Base-by-base conservation (phyloP, 805 yeast species). In the Ogataea paraovalis region DNA sequence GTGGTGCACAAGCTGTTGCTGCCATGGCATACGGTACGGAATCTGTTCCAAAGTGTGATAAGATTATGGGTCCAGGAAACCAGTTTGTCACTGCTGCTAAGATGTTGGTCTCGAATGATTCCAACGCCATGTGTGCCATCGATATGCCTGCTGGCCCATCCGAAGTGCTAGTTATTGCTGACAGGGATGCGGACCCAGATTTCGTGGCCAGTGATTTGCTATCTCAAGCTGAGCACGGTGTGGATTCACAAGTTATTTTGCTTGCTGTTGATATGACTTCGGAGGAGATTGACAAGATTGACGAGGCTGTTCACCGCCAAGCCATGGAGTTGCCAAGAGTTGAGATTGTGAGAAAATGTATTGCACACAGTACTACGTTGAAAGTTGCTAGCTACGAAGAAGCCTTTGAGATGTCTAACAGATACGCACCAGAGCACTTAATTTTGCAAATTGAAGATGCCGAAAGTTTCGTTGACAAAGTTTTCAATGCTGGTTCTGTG, bases 121-220 rank as follows among this genome's bases (percentile, higher is more conserved):
- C 97, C 1, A 85, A 84, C 53, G 98, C 99, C 7, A 73, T 91
- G 61, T 94, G 97, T 64, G 87, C 96, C 16, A 94, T 94, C 57
- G 99, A 94, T 68, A 92, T 94, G 98, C 99, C 99, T 43, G 99
- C 99, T 22, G 99, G 99, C 9, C 99, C 99, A 25, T 87, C 96
- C 44, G 99, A 94, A 70, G 99, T 94, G 21, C 75, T 94, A 50
- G 99, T 92, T n/a, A 74, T 94, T 58, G 96, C 96, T 42, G 99
- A 94, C 66, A 79, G 74, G 50, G 62, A 77, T 41, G 88, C 97
- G 12, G 96, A 90, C 68, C 92, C 96, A 21, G 96, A 90, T 61
- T 94, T 88, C 67, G 99, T 94, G 27, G 99, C 97, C n/a, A 80
- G 90, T 54, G 99, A 94, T 67, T 76, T 94, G 63, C 75, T 94